Base-by-base conservation (phyloP, 2,329 filamentous ascomycete species). In the Dothistroma septosporum region DNA sequence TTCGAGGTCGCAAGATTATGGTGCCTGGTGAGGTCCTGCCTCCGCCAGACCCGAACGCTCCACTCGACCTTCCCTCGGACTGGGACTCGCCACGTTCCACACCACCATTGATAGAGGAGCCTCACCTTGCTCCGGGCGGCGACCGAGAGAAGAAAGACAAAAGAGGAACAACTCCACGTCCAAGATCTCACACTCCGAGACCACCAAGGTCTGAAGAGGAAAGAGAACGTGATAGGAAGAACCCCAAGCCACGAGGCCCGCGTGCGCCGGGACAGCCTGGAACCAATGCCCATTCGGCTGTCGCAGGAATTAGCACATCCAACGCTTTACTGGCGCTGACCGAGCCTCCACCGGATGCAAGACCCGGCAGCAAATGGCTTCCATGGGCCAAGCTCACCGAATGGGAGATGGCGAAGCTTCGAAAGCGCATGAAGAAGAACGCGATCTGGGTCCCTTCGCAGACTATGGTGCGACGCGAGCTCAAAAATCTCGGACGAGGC, bases 351-450 rank as follows among this genome's bases (percentile, higher is more conserved):
- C 75, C 80, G 21, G 82, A 86, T 70, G 85, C 85, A 8, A 77
- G 77, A 57, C 78, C 82, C 24, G 85, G 85, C 50, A 86, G 84
- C 73, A 82, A 82, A 68, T 82, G 83, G 74, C 76, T 82, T 62
- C 85, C 85, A 1, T 88, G 85, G 85, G 77, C 85, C 67, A 83
- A 84, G 60, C 75, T 88, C 63, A 87, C 85, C 2, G 85, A 87
- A 66, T 88, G 82, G 76, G 85, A 88, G 69, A 86, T 88, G 84
- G 85, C 85, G 5, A 84, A 86, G 64, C 80, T 94, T 8, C 81
- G 90, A 62, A 94, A 94, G 76, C 83, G 88, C 19, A 94, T 94
- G 90, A 94, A 94, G 82, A 94, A 94, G 80, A 94, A 94, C 70
- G 88, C 90, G 0, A 87, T 90, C 4, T 94, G 90, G 90, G 87